phyloP scores from a whole-genome alignment of 306 rosid species.

The Mucuna pruriens region DNA sequence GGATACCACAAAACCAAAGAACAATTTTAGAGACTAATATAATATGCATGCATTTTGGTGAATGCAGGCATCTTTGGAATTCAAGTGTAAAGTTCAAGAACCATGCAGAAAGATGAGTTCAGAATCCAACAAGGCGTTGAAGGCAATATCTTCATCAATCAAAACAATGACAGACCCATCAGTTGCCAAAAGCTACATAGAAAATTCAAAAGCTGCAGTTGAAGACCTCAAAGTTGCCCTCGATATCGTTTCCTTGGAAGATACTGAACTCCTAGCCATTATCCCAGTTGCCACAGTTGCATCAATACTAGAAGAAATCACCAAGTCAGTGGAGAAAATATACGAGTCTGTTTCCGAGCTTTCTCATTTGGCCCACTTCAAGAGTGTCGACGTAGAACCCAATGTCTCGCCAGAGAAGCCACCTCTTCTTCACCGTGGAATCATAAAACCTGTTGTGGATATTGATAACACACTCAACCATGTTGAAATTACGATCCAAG shows the following conservation, averaged over 20 bases:
- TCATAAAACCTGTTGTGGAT: constrained; percentile 63
- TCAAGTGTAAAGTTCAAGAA: constrained; percentile 53
- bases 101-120: constrained; percentile 67
- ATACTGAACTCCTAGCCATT: constrained; percentile 53
- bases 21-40: neutral
- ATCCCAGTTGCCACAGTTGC: constrained; percentile 70
- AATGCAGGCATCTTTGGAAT: constrained; percentile 54
- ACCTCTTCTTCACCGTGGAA: constrained; percentile 72
- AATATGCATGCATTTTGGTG: neutral
- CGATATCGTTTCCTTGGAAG: constrained; percentile 45
- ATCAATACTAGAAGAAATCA: constrained; percentile 67
- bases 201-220: constrained; percentile 56
- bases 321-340: constrained; percentile 63
- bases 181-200: constrained; percentile 53
- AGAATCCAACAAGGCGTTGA: constrained; percentile 70
- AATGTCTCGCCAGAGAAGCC: constrained; percentile 64
- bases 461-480: constrained; percentile 32
- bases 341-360: constrained; percentile 70
- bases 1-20: neutral
- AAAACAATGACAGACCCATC: constrained; percentile 66
- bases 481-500: constrained; percentile 58
- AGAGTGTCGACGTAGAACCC: constrained; percentile 36
- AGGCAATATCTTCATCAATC: constrained; percentile 57
- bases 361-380: constrained; percentile 67
- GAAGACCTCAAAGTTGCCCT: constrained; percentile 64